phyloP scores from a whole-genome alignment of 495 filamentous ascomycete species.

The Letharia lupina region DNA sequence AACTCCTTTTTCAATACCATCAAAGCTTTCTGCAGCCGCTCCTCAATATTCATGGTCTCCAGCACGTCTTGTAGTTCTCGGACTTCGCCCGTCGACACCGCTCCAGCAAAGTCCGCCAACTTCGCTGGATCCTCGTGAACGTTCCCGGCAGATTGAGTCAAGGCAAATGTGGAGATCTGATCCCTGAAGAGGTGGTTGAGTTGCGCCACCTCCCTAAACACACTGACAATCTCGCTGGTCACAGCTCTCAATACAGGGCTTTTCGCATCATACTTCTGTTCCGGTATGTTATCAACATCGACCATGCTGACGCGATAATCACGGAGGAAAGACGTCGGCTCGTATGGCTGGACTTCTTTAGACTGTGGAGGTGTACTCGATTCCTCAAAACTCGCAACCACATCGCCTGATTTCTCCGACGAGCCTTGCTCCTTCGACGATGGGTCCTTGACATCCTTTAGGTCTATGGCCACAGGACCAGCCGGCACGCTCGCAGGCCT shows the following conservation, averaged over 20 bases:
- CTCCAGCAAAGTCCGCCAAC: constrained; percentile 93
- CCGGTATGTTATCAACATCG: constrained; percentile 83
- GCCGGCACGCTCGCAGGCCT: constrained; percentile 30
- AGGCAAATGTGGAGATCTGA: constrained; percentile 93
- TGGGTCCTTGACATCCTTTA: constrained; percentile 48
- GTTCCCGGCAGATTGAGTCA: constrained; percentile 88
- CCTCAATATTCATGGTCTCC: constrained; percentile 76
- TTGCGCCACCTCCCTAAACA: constrained; percentile 91
- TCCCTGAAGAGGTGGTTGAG: constrained; percentile 95
- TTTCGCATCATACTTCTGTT: constrained; percentile 85
- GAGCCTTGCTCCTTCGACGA: constrained; percentile 39
- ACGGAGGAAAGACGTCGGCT: constrained; percentile 81
- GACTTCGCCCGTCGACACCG: constrained; percentile 82
- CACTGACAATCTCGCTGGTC: constrained; percentile 94
- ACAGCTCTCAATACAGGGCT: constrained; percentile 78
- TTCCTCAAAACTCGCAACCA: constrained; percentile 97
- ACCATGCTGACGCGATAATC: constrained; percentile 88
- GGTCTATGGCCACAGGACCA: constrained; percentile 29
- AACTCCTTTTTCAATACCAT: constrained; percentile 93
- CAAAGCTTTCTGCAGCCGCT: constrained; percentile 80
- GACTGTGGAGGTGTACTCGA: constrained; percentile 34
- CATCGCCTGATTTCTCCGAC: constrained; percentile 74
- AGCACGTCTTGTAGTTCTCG: constrained; percentile 92
- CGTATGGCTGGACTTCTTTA: constrained; percentile 52
- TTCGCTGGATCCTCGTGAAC: constrained; percentile 90